Conservation (phyloP, 345 rosid genomes). For the Arabis hirsuta region DNA sequence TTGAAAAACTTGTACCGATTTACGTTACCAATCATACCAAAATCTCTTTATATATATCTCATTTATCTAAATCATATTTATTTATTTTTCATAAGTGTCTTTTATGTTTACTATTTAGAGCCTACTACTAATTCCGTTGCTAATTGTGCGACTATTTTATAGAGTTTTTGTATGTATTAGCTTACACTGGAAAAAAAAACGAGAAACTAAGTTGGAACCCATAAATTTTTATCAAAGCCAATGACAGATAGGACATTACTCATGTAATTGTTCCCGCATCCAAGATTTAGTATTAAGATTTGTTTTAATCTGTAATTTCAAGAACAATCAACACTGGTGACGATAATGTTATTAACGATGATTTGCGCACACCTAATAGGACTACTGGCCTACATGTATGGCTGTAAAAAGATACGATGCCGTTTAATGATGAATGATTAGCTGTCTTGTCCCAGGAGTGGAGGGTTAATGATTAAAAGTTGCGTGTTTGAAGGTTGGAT, state of each 20-base stretch:
- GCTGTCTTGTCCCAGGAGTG: constrained; percentile 31
- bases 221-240: neutral
- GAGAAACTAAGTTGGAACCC: neutral
- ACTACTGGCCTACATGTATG: constrained; percentile 25
- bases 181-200: neutral
- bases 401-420: constrained; percentile 30
- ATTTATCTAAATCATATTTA: no score
- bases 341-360: neutral
- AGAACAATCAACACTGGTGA: neutral
- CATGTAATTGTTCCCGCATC: no score
- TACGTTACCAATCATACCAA: no score
- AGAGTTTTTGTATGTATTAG: neutral
- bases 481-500: constrained; percentile 30
- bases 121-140: neutral
- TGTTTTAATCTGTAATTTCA: neutral
- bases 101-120: no score
- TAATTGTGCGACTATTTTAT: neutral
- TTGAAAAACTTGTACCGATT: no score
- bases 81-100: no score
- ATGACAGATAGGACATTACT: no score
- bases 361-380: neutral
- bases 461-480: constrained; percentile 35
- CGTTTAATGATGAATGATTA: constrained; percentile 35
- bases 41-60: no score
- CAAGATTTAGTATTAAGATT: neutral